Evolutionary conservation across 164 flowering plant species (phyloP).

Genomic region (Magnolia officinalis): DNA sequence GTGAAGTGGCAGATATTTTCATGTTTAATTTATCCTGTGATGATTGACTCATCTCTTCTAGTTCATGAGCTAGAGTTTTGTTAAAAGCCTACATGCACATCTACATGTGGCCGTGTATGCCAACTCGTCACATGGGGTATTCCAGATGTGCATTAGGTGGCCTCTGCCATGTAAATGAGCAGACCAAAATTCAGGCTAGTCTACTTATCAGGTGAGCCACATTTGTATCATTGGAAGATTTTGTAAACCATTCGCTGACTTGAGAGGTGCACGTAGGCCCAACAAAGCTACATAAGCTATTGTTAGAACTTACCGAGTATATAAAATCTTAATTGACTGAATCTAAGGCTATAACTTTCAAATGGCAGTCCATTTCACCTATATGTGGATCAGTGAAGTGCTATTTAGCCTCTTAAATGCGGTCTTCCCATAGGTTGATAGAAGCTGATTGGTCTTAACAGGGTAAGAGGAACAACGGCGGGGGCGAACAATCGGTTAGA

Average conservation of each 20-base stretch:
- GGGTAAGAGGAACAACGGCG: constrained; percentile 77
- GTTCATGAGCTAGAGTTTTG: neutral
- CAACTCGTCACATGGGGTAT: neutral
- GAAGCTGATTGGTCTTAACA: constrained; percentile 18
- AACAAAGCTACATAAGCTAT: too few relatives aligned
- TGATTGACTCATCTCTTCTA: neutral
- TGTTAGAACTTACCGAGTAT: too few relatives aligned
- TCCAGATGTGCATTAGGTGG: neutral
- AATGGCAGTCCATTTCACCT: too few relatives aligned
- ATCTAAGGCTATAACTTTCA: too few relatives aligned
- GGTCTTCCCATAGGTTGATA: neutral
- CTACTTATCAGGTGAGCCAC: neutral
- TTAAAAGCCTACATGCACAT: neutral
- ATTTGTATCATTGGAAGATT: too few relatives aligned
- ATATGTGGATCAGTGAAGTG: too few relatives aligned
- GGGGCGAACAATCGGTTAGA: constrained; percentile 97
- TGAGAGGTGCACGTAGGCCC: too few relatives aligned
- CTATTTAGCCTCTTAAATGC: neutral
- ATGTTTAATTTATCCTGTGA: neutral
- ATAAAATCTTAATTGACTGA: too few relatives aligned
- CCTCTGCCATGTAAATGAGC: neutral
- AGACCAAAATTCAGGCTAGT: neutral
- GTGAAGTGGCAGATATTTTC: neutral
- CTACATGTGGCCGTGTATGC: neutral
- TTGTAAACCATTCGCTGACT: too few relatives aligned